A percentile compares a stretch with the other conserved stretches of the same genome.
Conservation (phyloP, 2,329 filamentous ascomycete species). For the Phyllosticta paracitricarpa region DNA sequence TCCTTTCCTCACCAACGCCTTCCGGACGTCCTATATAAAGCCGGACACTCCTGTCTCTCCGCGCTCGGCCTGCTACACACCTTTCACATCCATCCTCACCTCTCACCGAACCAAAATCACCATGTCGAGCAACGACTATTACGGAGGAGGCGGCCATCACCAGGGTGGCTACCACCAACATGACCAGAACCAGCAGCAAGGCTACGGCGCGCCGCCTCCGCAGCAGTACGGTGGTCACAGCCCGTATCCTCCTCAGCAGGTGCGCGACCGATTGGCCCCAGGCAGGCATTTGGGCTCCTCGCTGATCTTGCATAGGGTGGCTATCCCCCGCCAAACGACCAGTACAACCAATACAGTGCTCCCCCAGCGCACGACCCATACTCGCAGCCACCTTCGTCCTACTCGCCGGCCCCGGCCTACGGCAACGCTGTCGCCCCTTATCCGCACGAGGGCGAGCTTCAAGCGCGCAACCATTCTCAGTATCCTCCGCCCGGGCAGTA, state of each 20-base stretch:
- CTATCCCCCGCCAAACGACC: constrained; percentile 20
- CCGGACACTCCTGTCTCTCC: neutral
- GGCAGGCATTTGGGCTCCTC: neutral
- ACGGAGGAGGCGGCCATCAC: constrained; percentile 21
- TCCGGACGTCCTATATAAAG: neutral
- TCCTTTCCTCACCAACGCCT: neutral
- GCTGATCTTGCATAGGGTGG: constrained; percentile 15
- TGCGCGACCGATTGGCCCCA: neutral
- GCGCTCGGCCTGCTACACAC: neutral
- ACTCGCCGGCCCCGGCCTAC: constrained; percentile 10
- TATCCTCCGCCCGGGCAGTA: constrained; percentile 14
- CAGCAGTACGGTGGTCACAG: constrained; percentile 13
- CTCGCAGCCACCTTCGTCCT: constrained; percentile 2
- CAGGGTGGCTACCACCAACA: constrained; percentile 12
- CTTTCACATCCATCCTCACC: neutral
- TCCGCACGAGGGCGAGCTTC: neutral
- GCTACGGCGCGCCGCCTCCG: constrained; percentile 14
- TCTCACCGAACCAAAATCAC: neutral
- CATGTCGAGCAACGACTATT: constrained; percentile 25
- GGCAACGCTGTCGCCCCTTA: constrained; percentile 5
- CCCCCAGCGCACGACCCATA: constrained; percentile 18
- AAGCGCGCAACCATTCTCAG: constrained; percentile 22
- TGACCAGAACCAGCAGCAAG: constrained; percentile 7
- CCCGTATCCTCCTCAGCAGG: constrained; percentile 22
- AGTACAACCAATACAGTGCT: constrained; percentile 19